Percentiles rank a stretch among this genome's conserved stretches.
phyloP scores from a whole-genome alignment of 805 yeast genomes.

The Groenewaldozyma tartarivorans region DNA sequence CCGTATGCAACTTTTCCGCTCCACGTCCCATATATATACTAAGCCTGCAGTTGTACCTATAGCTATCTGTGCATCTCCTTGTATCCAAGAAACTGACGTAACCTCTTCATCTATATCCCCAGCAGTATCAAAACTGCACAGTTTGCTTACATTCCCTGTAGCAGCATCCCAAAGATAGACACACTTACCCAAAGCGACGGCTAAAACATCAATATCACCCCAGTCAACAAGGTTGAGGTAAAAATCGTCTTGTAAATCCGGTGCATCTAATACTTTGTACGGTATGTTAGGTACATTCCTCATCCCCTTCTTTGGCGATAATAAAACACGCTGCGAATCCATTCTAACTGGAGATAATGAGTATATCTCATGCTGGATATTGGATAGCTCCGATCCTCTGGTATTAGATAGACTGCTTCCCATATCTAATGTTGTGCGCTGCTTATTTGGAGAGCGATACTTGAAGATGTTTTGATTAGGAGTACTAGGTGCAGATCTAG shows the following conservation, averaged over 20 bases:
- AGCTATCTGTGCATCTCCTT: conserved; percentile 88
- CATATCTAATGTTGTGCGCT: conserved; percentile 1
- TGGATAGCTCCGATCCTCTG: conserved; percentile 25
- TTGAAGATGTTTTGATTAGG: conserved; percentile 42
- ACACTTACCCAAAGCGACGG: conserved; percentile 80
- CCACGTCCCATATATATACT: conserved; percentile 93
- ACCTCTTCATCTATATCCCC: conserved; percentile 48
- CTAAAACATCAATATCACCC: conserved; percentile 83
- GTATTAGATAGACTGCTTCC: conserved; percentile 1
- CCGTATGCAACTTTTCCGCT: conserved; percentile 65
- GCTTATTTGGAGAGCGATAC: conserved; percentile 13
- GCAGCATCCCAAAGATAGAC: conserved; percentile 89
- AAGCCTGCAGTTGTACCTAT: conserved; percentile 80
- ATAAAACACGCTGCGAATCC: conserved; percentile 69
- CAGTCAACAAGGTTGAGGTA: conserved; percentile 88
- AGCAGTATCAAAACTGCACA: conserved; percentile 48
- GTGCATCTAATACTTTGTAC: conserved; percentile 89
- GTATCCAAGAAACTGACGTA: conserved; percentile 87
- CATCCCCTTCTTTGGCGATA: conserved; percentile 74
- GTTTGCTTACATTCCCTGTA: conserved; percentile 69
- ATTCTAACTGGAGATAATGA: conserved; percentile 81
- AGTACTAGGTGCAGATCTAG: conserved; percentile 18
- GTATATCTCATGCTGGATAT: conserved; percentile 63
- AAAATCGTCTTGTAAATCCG: conserved; percentile 88
- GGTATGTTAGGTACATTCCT: conserved; percentile 80